These are phyloP conservation scores for Penicillium crustosum DNA, from an alignment of 2,329 filamentous ascomycete genomes.

Conservation along the genomic window DNA sequence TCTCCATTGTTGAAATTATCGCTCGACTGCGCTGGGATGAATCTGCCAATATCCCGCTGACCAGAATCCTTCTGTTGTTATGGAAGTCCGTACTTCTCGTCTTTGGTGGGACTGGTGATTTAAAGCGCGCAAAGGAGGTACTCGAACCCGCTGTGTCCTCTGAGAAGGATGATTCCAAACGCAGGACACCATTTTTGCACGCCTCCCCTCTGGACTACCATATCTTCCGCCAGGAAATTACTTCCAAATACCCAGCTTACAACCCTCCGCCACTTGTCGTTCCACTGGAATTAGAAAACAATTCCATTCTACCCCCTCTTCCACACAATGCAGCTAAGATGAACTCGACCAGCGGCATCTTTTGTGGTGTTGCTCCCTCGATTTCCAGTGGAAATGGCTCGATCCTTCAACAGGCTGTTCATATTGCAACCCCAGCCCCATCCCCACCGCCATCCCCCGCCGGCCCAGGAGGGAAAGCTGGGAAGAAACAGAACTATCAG, in stretches of 20 bases:
- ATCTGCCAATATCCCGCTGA: constrained; percentile 54
- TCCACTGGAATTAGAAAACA: constrained; percentile 85
- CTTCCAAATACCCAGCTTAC: constrained; percentile 96
- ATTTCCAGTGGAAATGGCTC: constrained; percentile 55
- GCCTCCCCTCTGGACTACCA: constrained; percentile 96
- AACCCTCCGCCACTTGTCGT: constrained; percentile 81
- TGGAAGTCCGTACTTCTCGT: constrained; percentile 90
- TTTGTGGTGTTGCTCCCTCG: constrained; percentile 55
- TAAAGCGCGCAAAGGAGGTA: constrained; percentile 71
- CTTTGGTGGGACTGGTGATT: constrained; percentile 75
- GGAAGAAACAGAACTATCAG: constrained; percentile 99
- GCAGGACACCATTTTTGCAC: constrained; percentile 76
- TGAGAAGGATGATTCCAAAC: constrained; percentile 44
- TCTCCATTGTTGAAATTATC: constrained; percentile 68
- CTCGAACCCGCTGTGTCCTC: constrained; percentile 58
- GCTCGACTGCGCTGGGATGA: constrained; percentile 71
- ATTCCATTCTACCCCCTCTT: constrained; percentile 82
- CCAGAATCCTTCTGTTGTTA: constrained; percentile 74
- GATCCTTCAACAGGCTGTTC: constrained; percentile 91
- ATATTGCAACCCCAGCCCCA: constrained; percentile 96
- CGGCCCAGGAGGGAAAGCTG: constrained; percentile 79
- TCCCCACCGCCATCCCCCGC: constrained; percentile 92
- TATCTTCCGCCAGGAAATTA: constrained; percentile 92
- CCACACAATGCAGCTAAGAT: constrained; percentile 69
- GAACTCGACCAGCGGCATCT: constrained; percentile 61